A percentile compares a stretch with the other conserved stretches of the same genome.
Conservation (phyloP, 164 flowering plant species). For the Annona cherimola region DNA sequence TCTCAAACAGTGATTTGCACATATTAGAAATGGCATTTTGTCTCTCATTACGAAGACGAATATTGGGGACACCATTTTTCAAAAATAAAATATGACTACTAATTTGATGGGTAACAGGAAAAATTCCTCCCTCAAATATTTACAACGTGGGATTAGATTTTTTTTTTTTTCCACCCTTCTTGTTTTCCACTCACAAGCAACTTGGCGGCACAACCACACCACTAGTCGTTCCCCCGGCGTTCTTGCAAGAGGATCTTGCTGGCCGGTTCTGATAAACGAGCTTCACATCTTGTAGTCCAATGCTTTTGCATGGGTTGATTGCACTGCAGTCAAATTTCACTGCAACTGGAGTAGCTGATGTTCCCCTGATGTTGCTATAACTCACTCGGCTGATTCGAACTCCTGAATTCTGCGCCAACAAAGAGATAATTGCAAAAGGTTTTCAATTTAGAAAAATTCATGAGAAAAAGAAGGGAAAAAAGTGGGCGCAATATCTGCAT, state of each 20-base stretch:
- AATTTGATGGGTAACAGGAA: too few species aligned
- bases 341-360: conserved; percentile 25
- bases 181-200: conserved; percentile 9
- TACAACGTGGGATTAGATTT: too few species aligned
- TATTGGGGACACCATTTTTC: too few species aligned
- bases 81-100: too few species aligned
- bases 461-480: too few species aligned
- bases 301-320: conserved; percentile 24
- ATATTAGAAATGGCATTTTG: too few species aligned
- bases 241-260: conserved; percentile 14
- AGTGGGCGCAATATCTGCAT: neutral
- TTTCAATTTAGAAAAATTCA: too few species aligned
- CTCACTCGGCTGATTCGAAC: conserved; percentile 21
- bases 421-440: neutral
- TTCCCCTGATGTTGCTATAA: conserved; percentile 21
- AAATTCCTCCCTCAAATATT: too few species aligned
- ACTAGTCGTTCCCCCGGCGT: conserved; percentile 17
- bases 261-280: conserved; percentile 16
- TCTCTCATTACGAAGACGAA: too few species aligned
- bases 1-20: too few species aligned
- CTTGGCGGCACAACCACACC: conserved; percentile 17
- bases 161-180: too few species aligned
- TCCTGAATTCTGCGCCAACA: conserved; percentile 17
- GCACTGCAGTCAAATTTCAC: conserved; percentile 24
- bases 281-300: conserved; percentile 19